A percentile compares a stretch with the other conserved stretches of the same genome.
These are phyloP conservation scores for Thielaviopsis ethacetica DNA, from an alignment of 2,329 filamentous ascomycete species.

Conservation along the genomic window DNA sequence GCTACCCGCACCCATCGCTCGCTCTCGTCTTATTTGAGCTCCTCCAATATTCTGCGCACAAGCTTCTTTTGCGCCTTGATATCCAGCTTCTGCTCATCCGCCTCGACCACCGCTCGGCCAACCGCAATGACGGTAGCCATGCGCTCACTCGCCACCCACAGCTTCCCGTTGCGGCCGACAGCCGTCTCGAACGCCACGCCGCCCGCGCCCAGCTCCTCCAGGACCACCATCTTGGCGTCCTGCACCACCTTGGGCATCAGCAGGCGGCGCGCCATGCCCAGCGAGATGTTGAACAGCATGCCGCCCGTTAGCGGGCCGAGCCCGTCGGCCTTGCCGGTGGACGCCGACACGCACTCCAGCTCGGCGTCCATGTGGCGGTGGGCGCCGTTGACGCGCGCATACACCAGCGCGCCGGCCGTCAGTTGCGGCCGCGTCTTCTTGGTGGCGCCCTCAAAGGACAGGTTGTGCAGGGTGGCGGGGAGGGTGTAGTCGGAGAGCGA, in stretches of 20 bases:
- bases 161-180: slow-evolving; percentile 76
- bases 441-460: slow-evolving; percentile 84
- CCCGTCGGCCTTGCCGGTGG: slow-evolving; percentile 78
- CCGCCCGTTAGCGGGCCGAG: slow-evolving; percentile 70
- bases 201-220: slow-evolving; percentile 61
- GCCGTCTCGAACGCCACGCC: slow-evolving; percentile 86
- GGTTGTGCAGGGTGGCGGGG: slow-evolving; percentile 59
- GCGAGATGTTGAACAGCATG: slow-evolving; percentile 69
- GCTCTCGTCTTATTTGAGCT: background rate
- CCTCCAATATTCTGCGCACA: slow-evolving; percentile 37
- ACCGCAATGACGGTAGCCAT: slow-evolving; percentile 59
- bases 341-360: slow-evolving; percentile 72
- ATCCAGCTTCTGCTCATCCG: slow-evolving; percentile 51
- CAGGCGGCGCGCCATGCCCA: slow-evolving; percentile 66
- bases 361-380: slow-evolving; percentile 78
- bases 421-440: slow-evolving; percentile 83
- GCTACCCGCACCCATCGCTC: too few species aligned
- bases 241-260: slow-evolving; percentile 47
- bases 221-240: slow-evolving; percentile 49
- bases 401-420: slow-evolving; percentile 60
- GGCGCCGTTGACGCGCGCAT: slow-evolving; percentile 65
- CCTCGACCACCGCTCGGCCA: slow-evolving; percentile 59
- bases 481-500: slow-evolving; percentile 49
- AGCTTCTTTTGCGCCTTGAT: slow-evolving; percentile 54
- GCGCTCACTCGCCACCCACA: slow-evolving; percentile 77